Conservation (phyloP, 176 grass and related monocot genomes). For the Triticum dicoccoides region DNA sequence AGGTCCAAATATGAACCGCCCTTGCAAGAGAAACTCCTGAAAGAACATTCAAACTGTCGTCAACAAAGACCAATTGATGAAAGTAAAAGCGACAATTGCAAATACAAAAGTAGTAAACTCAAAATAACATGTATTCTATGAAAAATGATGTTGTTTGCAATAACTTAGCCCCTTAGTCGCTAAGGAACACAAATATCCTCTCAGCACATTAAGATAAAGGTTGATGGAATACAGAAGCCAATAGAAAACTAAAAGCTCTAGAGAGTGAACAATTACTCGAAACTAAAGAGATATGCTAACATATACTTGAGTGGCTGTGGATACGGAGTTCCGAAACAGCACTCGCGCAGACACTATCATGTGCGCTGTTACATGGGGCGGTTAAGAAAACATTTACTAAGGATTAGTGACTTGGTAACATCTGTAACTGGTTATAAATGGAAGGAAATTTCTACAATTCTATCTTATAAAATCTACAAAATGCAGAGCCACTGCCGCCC, state of each 20-base stretch:
- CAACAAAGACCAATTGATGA: background rate
- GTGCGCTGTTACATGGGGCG: background rate
- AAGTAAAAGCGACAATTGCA: background rate
- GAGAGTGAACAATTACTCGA: background rate
- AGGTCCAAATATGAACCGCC: slow-evolving; percentile 96
- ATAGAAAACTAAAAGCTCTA: background rate
- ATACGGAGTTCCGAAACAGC: background rate
- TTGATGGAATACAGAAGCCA: background rate
- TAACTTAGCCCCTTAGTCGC: background rate
- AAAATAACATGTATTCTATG: background rate
- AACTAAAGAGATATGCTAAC: background rate
- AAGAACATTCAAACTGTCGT: slow-evolving; percentile 24
- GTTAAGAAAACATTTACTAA: background rate
- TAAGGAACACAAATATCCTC: background rate
- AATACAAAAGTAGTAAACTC: background rate
- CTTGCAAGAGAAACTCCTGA: slow-evolving; percentile 92
- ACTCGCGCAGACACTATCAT: background rate
- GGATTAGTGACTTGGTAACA: background rate
- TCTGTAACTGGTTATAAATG: background rate
- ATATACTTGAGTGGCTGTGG: background rate
- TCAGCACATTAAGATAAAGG: background rate
- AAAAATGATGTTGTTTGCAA: background rate
- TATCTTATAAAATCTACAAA: background rate
- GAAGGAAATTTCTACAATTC: background rate
- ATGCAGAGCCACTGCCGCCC: background rate